Evolutionary conservation across 768 basidiomycete species (phyloP), one percentile per base, ranked within the genome.

Genomic region (Mycena albidolilacea): DNA sequence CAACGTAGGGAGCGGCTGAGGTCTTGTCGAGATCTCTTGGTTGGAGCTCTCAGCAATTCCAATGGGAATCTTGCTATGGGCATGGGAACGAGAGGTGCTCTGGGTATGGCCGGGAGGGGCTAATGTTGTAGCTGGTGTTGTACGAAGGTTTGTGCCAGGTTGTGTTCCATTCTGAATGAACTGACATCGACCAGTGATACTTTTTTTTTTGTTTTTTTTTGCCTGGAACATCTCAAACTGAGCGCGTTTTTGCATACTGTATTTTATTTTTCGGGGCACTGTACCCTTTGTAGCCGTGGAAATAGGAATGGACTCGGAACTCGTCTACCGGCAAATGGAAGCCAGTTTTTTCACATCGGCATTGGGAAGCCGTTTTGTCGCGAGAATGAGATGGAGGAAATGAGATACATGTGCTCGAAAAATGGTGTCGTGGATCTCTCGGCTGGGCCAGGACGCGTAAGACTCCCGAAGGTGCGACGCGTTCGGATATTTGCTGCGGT

Each of bases 1-100:
- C 89, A 90, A 67, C 86, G 95, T 23, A 85, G 95, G 66, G 92
- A 94, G 77, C 88, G 92, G n/a, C 83, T 84, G 14, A 79, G 89
- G 44, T 87, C 85, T 75, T 91, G 91, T 79, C 85, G 90, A 55
- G 90, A 91, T 77, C 78, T 91, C 59, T 79, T 93, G 50, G 81
- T 87, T 5, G 87, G 87, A 39, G 91, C 92, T 3, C 80, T 92
- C 57, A 79, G 82, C 21, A 86, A 80, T 70, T 84, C 82, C 6
- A 81, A 82, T 48, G 83, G 83, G 11, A 81, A 82, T 48, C 80
- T 80, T 39, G 78, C 78, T 14, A 71, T 80, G 64, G 78, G 80
- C 21, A 81, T 74, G 76, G 78, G 37, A 6, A 61, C 60, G 43
- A 70, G 71, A 59, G 78, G 81, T 10, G 62, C 75, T 19, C 17